Evolutionary conservation across 768 basidiomycete genomes (phyloP), one percentile per base, ranked within the genome.

Genomic region (Pleurotus pulmonarius): DNA sequence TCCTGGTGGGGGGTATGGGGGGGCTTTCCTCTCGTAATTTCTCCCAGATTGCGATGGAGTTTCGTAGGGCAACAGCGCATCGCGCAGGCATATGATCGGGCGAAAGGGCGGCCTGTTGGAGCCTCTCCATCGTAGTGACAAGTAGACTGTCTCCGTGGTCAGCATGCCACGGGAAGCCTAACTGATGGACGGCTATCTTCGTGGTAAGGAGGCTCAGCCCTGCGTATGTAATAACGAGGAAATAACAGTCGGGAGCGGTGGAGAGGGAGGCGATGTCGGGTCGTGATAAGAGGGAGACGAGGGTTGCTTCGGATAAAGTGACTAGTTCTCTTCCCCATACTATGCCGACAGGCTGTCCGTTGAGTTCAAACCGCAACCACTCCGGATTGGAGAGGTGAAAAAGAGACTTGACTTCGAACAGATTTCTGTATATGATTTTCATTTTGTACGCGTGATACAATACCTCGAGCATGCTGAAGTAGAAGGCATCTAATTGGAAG

Each of bases 401-500:
- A 37, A 61, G 56, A 4, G 46, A 57, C 26, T 69, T 63, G 3
- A 57, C 48, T 40, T 64, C 64, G 37, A 65, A 68, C 11, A 73
- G 65, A n/a, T 69, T 71, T 43, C 73, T 73, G 18, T 77, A 65
- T 26, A 75, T 49, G 25, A 74, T 65, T 29, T 75, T 58, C 29
- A 80, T 67, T 22, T 72, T 69, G 57, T 73, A 76, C 3, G 69
- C 72, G 45, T 76, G 67, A 57, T 71, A 78, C 53, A 74, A 69
- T 39, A 78, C 63, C 11, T 70, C 60, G 34, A 77, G 66, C 67
- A 77, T 75, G 22, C 71, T 68, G 53, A 73, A 73, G 58, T 79
- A 70, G 57, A 78, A 76, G 25, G 59, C 61, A 58, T 81, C 80
- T 49, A 73, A 60, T 55, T 72, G 70, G 58, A 73, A 68, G 46